phyloP scores from a whole-genome alignment of 2,329 filamentous ascomycete species.

The Ophiostoma ulmi region DNA sequence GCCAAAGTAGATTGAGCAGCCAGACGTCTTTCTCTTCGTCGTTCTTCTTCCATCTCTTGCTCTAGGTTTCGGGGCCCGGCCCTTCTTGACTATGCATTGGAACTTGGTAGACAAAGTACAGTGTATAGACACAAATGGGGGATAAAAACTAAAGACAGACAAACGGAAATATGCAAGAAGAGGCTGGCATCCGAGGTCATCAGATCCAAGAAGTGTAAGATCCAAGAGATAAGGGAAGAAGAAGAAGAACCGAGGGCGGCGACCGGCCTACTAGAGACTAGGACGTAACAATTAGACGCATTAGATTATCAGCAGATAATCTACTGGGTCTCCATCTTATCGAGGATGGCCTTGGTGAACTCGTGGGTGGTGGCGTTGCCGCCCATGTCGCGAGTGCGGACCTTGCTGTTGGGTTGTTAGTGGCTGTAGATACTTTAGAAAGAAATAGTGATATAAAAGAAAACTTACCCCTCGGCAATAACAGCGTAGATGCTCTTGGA shows the following conservation, averaged over 20 bases:
- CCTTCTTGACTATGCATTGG: constrained; percentile 11
- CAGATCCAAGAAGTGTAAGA: not conserved
- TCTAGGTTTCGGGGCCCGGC: not conserved
- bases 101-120: constrained; percentile 6
- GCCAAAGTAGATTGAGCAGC: not conserved
- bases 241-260: not conserved
- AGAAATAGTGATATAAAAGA: not conserved
- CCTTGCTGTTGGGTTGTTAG: constrained; percentile 59
- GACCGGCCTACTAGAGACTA: not conserved
- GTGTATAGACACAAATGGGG: constrained; percentile 12
- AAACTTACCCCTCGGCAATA: constrained; percentile 82
- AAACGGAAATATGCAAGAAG: constrained; percentile 6
- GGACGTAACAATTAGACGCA: not conserved
- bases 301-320: not conserved
- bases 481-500: constrained; percentile 74
- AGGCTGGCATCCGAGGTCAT: not conserved
- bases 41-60: not conserved
- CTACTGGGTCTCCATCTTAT: constrained; percentile 83
- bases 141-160: not conserved
- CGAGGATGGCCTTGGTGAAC: constrained; percentile 89
- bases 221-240: not conserved
- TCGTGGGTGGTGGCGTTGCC: constrained; percentile 84
- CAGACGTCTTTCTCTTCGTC: not conserved
- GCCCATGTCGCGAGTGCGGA: constrained; percentile 93
- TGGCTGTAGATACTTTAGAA: constrained; percentile 16